phyloP scores from a whole-genome alignment of 352 stramenopile species.

The Globisporangium lucens region DNA sequence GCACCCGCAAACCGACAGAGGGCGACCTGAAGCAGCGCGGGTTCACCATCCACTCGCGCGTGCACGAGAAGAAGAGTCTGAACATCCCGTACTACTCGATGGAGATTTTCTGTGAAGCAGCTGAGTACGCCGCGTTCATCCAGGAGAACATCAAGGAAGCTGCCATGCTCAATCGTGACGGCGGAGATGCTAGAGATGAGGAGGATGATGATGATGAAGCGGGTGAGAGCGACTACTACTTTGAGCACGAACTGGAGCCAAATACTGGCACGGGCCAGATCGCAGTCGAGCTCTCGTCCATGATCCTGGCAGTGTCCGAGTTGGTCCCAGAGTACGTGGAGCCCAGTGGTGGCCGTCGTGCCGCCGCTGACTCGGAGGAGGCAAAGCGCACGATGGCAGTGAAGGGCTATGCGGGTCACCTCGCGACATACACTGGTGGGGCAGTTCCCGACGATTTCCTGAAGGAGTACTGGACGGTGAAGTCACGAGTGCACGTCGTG shows the following conservation, averaged over 20 bases:
- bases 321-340: conserved; percentile 41
- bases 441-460: conserved; percentile 65
- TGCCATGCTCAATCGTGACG: conserved; percentile 20
- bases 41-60: conserved; percentile 67
- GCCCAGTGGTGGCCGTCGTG: conserved; percentile 17
- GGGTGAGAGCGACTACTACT: conserved; percentile 30
- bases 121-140: conserved; percentile 68
- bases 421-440: conserved; percentile 45
- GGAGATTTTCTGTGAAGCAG: conserved; percentile 65
- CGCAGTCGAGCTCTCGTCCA: conserved; percentile 51
- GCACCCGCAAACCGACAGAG: conserved; percentile 40
- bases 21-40: conserved; percentile 66
- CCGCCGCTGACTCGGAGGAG: conserved; percentile 17
- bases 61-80: conserved; percentile 70
- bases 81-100: conserved; percentile 64
- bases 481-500: conserved; percentile 34
- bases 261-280: conserved; percentile 51
- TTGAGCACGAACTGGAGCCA: conserved; percentile 60
- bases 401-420: conserved; percentile 69
- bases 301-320: conserved; percentile 39
- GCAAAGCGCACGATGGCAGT: conserved; percentile 37
- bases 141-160: conserved; percentile 70
- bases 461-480: conserved; percentile 72
- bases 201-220: conserved; percentile 19
- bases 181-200: conserved; percentile 14